Evolutionary conservation across 768 basidiomycete genomes (phyloP).

Genomic region (Dacryopinax primogenitus): DNA sequence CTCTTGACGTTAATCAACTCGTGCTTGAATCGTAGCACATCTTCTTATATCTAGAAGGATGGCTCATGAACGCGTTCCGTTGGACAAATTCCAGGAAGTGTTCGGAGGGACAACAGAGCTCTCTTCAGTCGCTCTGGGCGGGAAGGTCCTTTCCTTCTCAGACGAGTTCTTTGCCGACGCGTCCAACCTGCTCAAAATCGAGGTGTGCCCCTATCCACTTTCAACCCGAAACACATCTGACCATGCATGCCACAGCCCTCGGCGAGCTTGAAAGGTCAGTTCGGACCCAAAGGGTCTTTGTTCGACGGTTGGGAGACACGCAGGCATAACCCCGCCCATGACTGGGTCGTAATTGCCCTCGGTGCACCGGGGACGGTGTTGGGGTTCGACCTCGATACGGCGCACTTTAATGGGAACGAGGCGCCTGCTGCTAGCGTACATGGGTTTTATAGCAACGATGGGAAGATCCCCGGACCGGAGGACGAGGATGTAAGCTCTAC

Average conservation of each 20-base stretch:
- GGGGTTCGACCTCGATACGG: conserved; percentile 89
- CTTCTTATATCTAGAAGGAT: background rate
- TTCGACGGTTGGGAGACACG: conserved; percentile 91
- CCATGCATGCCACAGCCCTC: conserved; percentile 46
- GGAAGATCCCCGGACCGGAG: conserved; percentile 34
- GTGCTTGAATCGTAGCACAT: background rate
- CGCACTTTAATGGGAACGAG: conserved; percentile 92
- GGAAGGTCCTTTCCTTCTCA: conserved; percentile 57
- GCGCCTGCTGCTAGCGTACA: conserved; percentile 72
- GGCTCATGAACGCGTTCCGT: conserved; percentile 17
- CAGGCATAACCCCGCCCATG: conserved; percentile 74
- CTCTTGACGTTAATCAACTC: too few species aligned
- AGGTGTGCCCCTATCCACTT: conserved; percentile 40
- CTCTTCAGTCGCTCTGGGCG: conserved; percentile 75
- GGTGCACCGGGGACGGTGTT: conserved; percentile 56
- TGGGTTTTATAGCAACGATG: conserved; percentile 25
- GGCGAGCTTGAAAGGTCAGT: conserved; percentile 84
- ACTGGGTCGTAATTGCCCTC: conserved; percentile 89
- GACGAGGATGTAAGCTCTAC: conserved; percentile 40
- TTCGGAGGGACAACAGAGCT: conserved; percentile 47
- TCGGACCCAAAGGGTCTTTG: conserved; percentile 87
- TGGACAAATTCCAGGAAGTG: conserved; percentile 19
- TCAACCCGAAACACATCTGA: background rate
- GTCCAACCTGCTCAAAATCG: conserved; percentile 64
- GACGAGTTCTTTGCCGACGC: conserved; percentile 96